Conservation (phyloP, 345 rosid species). For the Euclidium syriacum region DNA sequence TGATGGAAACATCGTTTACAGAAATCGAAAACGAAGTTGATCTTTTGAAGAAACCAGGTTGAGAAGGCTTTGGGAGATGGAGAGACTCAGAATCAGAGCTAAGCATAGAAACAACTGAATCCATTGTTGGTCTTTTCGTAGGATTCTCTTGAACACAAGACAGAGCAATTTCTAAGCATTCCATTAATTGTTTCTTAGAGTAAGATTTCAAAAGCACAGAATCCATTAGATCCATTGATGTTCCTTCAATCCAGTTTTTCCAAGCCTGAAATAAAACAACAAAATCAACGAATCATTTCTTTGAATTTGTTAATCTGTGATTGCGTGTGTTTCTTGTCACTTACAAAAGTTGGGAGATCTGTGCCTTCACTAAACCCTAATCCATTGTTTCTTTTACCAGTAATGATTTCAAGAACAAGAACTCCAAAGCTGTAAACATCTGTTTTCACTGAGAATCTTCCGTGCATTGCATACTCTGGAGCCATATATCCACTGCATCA, state of each 20-base stretch:
- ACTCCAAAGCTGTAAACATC: conserved; percentile 23
- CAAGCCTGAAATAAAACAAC: conserved; percentile 31
- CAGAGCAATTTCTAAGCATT: conserved; percentile 31
- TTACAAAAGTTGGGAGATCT: conserved; percentile 24
- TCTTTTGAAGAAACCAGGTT: conserved; percentile 33
- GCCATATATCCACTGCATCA: conserved; percentile 23
- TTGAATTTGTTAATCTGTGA: background rate
- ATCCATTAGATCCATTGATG: conserved; percentile 25
- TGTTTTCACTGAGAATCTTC: conserved; percentile 19
- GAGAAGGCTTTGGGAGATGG: conserved; percentile 34
- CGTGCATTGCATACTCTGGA: conserved; percentile 28
- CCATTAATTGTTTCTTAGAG: conserved; percentile 8
- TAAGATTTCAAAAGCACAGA: background rate
- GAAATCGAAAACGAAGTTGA: conserved; percentile 10
- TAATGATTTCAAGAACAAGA: conserved; percentile 25
- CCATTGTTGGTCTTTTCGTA: conserved; percentile 37
- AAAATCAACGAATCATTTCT: background rate
- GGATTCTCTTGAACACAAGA: conserved; percentile 40
- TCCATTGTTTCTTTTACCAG: conserved; percentile 18
- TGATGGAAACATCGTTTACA: conserved; percentile 8
- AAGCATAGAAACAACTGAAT: conserved; percentile 38
- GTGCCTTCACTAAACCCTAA: conserved; percentile 3
- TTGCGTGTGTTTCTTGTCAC: conserved; percentile 2
- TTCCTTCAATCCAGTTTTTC: conserved; percentile 33
- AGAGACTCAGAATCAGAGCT: conserved; percentile 24